Evolutionary conservation across 495 filamentous ascomycete genomes (phyloP).

Genomic region (Penicillium angulare): DNA sequence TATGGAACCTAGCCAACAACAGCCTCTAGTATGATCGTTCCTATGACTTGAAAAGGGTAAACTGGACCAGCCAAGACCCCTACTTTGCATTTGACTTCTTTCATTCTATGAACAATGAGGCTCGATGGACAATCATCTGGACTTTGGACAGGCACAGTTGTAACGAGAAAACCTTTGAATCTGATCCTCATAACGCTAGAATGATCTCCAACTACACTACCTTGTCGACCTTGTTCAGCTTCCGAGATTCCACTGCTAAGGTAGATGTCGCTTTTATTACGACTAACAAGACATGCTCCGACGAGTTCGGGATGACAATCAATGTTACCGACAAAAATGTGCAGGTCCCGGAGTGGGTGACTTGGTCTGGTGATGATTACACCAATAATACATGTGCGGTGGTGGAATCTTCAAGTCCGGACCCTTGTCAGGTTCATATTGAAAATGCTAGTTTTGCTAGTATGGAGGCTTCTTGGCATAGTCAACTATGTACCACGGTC

Average conservation of each 20-base stretch:
- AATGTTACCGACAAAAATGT: constrained; percentile 24
- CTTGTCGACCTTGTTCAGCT: constrained; percentile 7
- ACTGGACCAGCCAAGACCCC: constrained; percentile 18
- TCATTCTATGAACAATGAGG: neutral
- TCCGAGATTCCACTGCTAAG: neutral
- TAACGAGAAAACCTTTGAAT: neutral
- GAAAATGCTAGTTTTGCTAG: constrained; percentile 15
- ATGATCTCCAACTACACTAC: constrained; percentile 6
- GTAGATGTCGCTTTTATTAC: constrained; percentile 22
- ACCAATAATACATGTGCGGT: constrained; percentile 19
- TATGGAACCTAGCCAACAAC: constrained; percentile 1
- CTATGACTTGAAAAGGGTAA: constrained; percentile 2
- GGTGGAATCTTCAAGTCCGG: constrained; percentile 12
- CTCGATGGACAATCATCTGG: constrained; percentile 15
- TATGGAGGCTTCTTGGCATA: constrained; percentile 19
- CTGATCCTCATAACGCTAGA: neutral
- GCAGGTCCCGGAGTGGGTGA: constrained; percentile 2
- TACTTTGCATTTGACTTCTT: constrained; percentile 13
- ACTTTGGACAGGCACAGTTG: constrained; percentile 13
- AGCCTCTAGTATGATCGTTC: neutral
- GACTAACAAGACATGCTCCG: constrained; percentile 21
- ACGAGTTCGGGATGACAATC: constrained; percentile 16
- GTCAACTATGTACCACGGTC: neutral
- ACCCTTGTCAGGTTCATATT: constrained; percentile 16
- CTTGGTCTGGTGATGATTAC: constrained; percentile 4